Evolutionary conservation across 2,329 filamentous ascomycete species (phyloP), one percentile per base, ranked within the genome.

Genomic region (Beauveria australis): DNA sequence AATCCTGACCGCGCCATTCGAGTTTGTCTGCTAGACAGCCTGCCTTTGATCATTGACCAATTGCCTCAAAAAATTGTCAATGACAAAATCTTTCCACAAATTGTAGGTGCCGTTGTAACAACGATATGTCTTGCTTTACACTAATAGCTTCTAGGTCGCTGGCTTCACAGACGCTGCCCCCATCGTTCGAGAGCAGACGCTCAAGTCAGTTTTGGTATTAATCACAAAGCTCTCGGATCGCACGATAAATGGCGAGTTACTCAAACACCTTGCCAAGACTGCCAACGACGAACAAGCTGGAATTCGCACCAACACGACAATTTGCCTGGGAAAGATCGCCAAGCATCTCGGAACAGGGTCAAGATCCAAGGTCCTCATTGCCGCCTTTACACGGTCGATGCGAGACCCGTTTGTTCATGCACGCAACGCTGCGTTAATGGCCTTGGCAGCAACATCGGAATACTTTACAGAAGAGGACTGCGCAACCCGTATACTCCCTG

Each of bases 261-360:
- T 99, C 24, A 89, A 89, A 67, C 89, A 96, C 69, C 81, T 99
- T 30, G 94, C 94, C 48, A 97, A 96, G 73, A 97, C 93, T 1
- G 92, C 94, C 51, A 99, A 97, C 67, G 94, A 99, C 64, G 94
- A 97, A 68, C 93, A 99, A 69, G 92, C 94, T 1, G 94, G 94
- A 0, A 99, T 99, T 65, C 85, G 94, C 63, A 99, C 94, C 9
- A 99, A 99, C 72, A 99, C 94, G 0, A 99, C 94, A 1, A 99
- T 99, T 60, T 97, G 93, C 71, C 77, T 99, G 0, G 94, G 94
- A 24, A 97, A 97, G 70, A 97, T 99, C 67, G 92, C 94, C 16
- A 92, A 91, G 67, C 89, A 96, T 67, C 79, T 99, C 1, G 91
- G 91, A 1, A 79, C 83, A 1, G 80, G 89, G 65, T 91, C 89